Percentiles rank a stretch among this genome's conserved stretches.
Evolutionary conservation across 371 early-diverging fungal species (phyloP).

Genomic region (Paraphysoderma sedebokerense): DNA sequence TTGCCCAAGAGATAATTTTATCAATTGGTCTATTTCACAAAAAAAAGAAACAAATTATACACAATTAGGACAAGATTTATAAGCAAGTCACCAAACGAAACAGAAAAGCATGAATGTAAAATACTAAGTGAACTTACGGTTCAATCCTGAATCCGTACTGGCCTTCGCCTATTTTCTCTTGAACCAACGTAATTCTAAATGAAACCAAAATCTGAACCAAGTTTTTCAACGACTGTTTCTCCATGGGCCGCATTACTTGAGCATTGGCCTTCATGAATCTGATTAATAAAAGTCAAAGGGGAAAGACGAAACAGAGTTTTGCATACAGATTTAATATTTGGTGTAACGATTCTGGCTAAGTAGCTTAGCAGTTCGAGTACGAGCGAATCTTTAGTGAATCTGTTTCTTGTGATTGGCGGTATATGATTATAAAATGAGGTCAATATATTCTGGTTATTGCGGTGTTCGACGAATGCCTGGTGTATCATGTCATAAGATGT

Average conservation of each 20-base stretch:
- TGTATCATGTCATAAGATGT: background rate
- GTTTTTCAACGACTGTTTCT: slow-evolving; percentile 33
- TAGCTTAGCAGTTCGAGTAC: slow-evolving; percentile 41
- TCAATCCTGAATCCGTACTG: slow-evolving; percentile 48
- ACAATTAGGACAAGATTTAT: background rate
- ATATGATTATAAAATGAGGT: slow-evolving; percentile 30
- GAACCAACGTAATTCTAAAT: slow-evolving; percentile 52
- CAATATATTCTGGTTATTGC: slow-evolving; percentile 35
- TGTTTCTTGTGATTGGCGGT: slow-evolving; percentile 23
- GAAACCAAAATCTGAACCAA: slow-evolving; percentile 52
- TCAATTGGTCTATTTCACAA: slow-evolving; percentile 36
- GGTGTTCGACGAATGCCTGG: slow-evolving; percentile 17
- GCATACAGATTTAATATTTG: slow-evolving; percentile 49
- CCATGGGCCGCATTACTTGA: slow-evolving; percentile 53
- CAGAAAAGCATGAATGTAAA: background rate
- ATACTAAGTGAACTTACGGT: slow-evolving; percentile 40
- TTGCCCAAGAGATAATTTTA: slow-evolving; percentile 22
- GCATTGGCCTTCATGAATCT: slow-evolving; percentile 37
- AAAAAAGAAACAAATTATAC: slow-evolving; percentile 5
- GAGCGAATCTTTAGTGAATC: slow-evolving; percentile 20
- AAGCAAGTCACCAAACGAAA: background rate
- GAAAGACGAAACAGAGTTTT: background rate
- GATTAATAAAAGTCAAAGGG: background rate
- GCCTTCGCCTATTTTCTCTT: slow-evolving; percentile 49
- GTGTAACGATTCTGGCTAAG: slow-evolving; percentile 55